These are phyloP conservation scores for Herpotrichia juniperi DNA, from an alignment of 2,329 filamentous ascomycete genomes.

Conservation along the genomic window DNA sequence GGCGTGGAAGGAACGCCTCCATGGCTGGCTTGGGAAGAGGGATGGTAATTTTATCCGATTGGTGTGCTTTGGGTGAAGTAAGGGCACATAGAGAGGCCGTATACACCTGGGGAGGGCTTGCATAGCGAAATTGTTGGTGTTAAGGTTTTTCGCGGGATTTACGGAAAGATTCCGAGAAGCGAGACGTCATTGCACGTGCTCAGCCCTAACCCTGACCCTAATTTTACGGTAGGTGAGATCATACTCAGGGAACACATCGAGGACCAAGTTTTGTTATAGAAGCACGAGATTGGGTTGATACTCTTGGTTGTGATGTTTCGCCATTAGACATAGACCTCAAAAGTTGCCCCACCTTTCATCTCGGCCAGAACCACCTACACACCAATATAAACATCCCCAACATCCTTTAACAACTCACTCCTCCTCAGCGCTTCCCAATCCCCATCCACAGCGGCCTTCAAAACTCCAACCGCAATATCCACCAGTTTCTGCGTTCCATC, in stretches of 20 bases:
- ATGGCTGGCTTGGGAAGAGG: background rate
- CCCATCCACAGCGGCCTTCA: conserved; percentile 18
- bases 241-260: too few species aligned
- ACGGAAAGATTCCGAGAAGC: background rate
- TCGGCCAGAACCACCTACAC: too few species aligned
- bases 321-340: too few species aligned
- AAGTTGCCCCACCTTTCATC: too few species aligned
- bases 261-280: too few species aligned
- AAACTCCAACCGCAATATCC: conserved; percentile 22
- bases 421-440: conserved; percentile 28
- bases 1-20: conserved; percentile 11
- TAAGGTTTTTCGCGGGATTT: background rate
- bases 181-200: conserved; percentile 1
- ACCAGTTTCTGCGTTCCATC: conserved; percentile 34
- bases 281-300: too few species aligned
- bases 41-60: background rate
- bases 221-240: too few species aligned
- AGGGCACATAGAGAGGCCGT: conserved; percentile 4
- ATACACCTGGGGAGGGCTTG: background rate
- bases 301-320: too few species aligned
- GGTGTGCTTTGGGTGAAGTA: background rate
- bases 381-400: conserved; percentile 10
- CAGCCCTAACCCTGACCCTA: background rate
- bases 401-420: conserved; percentile 16
- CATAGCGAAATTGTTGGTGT: conserved; percentile 6